Base-by-base conservation (phyloP, 139 green algal genomes). In the Micractinium sp. region DNA sequence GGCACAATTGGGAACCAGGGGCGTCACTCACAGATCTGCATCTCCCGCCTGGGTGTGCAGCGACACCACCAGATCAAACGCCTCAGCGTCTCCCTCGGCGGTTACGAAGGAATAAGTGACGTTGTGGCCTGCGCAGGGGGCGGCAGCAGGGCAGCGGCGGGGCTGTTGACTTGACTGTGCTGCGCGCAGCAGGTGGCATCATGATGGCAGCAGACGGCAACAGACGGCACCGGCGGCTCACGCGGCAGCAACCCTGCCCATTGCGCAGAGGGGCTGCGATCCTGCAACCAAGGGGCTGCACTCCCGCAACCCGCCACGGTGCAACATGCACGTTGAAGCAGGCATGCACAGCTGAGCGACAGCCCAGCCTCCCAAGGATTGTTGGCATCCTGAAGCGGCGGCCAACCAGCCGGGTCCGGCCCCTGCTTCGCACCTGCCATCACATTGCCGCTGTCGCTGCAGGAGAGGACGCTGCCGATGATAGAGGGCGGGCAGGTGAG, bases 401-500 rank as follows among this genome's bases (percentile, higher is more conserved):
- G 73, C 25, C 76, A 31, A 56, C 47, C 5, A 56, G 47, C 5
- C 7, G 47, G 47, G 47, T 56, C 47, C 47, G 47, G 7, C 47
- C 7, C 47, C 47, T 16, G 47, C 47, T 56, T 56, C 60, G 20
- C 60, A 87, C 82, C 82, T 79, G 82, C 82, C 69, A 87, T 27
- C 36, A 87, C 82, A 4, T 9, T 79, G 82, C 82, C 82, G 82
- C 33, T 67, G 36, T 60, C 82, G 36, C 23, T 61, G 82, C 82
- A 87, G 19, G 63, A 33, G 38, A 61, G 67, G 35, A 87, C 82
- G 36, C 71, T 31, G 27, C 14, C 27, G 25, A 87, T 38, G 25
- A 87, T 63, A 39, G 60, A 78, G 14, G 61, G 82, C 4, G 82
- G 82, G 38, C 82, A 87, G 38, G n/a, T 80, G 36, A 87, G 82